A percentile compares a stretch with the other conserved stretches of the same genome.
These are phyloP conservation scores for Aspergillus sp. DNA, from an alignment of 2,329 filamentous ascomycete genomes.

Conservation along the genomic window DNA sequence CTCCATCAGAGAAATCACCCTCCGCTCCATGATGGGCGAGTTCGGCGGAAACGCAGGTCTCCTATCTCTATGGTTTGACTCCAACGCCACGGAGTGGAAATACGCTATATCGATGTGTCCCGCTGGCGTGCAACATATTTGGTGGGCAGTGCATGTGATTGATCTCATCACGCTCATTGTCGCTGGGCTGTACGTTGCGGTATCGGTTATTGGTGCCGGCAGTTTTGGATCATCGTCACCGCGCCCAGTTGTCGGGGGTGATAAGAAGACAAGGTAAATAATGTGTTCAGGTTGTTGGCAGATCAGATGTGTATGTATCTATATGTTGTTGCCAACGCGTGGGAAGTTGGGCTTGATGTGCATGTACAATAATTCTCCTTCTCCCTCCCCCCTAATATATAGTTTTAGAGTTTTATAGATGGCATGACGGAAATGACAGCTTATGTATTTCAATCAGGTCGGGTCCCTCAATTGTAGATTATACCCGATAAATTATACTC, in stretches of 20 bases:
- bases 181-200: constrained; percentile 20
- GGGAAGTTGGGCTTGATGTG: background rate
- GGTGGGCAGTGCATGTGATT: constrained; percentile 85
- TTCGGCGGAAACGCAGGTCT: constrained; percentile 91
- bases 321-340: too few relatives aligned
- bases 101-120: constrained; percentile 78
- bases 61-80: constrained; percentile 86
- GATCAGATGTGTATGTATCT: too few relatives aligned
- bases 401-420: too few relatives aligned
- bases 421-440: too few relatives aligned
- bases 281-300: background rate
- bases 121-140: constrained; percentile 83
- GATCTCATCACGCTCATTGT: constrained; percentile 54
- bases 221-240: background rate
- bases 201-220: background rate
- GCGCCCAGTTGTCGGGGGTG: background rate
- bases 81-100: constrained; percentile 68
- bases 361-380: too few relatives aligned
- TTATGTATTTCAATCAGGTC: too few relatives aligned
- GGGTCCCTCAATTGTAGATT: too few relatives aligned
- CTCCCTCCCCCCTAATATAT: too few relatives aligned
- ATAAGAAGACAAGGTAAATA: constrained; percentile 5
- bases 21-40: constrained; percentile 97
- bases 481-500: too few relatives aligned
- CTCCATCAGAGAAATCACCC: constrained; percentile 79